Conservation (phyloP, 345 rosid species). For the Cochlearia excelsa region DNA sequence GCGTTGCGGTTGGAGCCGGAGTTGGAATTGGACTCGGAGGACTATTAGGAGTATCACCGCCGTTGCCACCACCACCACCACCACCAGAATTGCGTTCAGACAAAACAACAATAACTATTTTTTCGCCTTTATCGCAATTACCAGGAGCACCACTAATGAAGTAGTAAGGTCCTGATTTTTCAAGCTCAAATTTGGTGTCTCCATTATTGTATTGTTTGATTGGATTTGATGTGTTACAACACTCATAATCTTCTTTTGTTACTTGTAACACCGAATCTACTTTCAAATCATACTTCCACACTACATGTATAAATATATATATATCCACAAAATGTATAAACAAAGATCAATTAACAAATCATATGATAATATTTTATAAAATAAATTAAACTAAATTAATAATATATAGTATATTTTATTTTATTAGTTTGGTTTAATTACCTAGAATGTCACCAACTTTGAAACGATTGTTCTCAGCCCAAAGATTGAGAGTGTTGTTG, state of each 20-base stretch:
- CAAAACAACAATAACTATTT: conserved; percentile 46
- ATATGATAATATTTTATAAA: no score
- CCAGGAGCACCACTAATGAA: conserved; percentile 63
- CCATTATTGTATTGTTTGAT: conserved; percentile 43
- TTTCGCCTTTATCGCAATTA: conserved; percentile 50
- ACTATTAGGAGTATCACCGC: conserved; percentile 5
- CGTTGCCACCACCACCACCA: background rate
- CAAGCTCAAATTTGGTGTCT: conserved; percentile 41
- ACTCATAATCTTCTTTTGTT: conserved; percentile 40
- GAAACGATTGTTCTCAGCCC: conserved; percentile 47
- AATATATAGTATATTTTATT: background rate
- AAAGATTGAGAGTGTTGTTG: conserved; percentile 35
- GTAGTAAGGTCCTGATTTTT: conserved; percentile 44
- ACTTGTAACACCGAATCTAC: conserved; percentile 57
- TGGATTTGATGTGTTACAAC: conserved; percentile 46
- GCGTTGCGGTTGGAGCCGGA: background rate
- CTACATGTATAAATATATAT: conserved; percentile 27
- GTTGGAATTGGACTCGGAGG: conserved; percentile 4
- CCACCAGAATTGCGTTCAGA: conserved; percentile 34
- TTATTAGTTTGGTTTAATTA: conserved; percentile 8
- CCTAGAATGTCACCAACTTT: conserved; percentile 48
- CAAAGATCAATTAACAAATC: background rate
- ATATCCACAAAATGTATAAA: conserved; percentile 3
- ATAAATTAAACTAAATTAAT: no score
- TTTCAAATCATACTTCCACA: conserved; percentile 43